phyloP scores from a whole-genome alignment of 176 grass and related monocot species.

The Areca catechu region DNA sequence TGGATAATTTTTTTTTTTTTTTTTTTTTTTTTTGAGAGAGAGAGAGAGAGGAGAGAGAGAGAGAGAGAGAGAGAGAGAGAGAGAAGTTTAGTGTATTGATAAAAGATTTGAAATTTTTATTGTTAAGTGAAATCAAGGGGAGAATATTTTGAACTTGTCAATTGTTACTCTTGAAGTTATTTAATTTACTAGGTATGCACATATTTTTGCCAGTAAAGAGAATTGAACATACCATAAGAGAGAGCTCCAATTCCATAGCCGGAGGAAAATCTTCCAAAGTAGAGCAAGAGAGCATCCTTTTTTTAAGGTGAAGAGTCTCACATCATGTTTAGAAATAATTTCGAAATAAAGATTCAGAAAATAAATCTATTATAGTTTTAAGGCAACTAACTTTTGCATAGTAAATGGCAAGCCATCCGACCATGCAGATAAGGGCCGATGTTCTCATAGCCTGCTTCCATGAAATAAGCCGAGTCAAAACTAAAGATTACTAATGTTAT shows the following conservation, averaged over 20 bases:
- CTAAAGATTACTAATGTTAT: no score
- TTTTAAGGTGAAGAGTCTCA: conserved; percentile 1
- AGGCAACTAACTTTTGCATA: conserved; percentile 42
- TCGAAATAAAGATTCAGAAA: background rate
- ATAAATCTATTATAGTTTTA: background rate
- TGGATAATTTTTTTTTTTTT: no score
- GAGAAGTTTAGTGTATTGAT: no score
- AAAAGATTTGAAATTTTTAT: no score
- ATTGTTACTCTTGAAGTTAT: no score
- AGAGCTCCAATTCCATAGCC: conserved; percentile 64
- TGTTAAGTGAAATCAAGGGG: no score
- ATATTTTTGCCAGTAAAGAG: conserved; percentile 1
- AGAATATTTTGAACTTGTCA: no score
- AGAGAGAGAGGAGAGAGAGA: no score
- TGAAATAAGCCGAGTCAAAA: background rate
- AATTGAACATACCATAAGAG: conserved; percentile 49
- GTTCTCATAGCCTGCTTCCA: conserved; percentile 43
- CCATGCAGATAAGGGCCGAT: conserved; percentile 36
- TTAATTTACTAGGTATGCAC: no score
- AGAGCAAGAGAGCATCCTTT: conserved; percentile 44
- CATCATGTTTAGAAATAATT: no score
- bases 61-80: no score
- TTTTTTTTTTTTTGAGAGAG: no score
- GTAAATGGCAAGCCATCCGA: conserved; percentile 61
- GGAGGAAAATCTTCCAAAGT: conserved; percentile 45